Evolutionary conservation across 768 basidiomycete genomes (phyloP).

Genomic region (Terana coerulea): DNA sequence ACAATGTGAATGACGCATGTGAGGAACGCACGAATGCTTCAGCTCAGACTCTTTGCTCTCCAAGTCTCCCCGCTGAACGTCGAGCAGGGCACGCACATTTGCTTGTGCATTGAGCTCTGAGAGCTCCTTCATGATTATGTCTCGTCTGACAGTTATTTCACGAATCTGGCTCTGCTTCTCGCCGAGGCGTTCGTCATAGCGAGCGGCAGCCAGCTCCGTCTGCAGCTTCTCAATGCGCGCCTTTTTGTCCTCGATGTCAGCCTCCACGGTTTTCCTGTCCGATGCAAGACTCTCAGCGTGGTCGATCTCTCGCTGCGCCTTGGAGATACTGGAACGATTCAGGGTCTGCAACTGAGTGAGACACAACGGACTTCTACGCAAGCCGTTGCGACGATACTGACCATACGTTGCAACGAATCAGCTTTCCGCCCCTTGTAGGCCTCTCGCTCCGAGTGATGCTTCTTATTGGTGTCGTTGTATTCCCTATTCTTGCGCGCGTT

Average conservation of each 20-base stretch:
- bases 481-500: conserved; percentile 55
- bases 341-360: not conserved
- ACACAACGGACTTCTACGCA: not conserved
- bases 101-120: conserved; percentile 71
- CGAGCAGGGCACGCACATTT: conserved; percentile 74
- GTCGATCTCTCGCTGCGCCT: conserved; percentile 55
- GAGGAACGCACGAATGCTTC: conserved; percentile 53
- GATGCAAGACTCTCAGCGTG: conserved; percentile 49
- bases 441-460: conserved; percentile 53
- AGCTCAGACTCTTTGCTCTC: conserved; percentile 64
- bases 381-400: conserved; percentile 26
- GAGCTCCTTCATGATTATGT: conserved; percentile 68
- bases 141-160: conserved; percentile 63
- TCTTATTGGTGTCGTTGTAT: conserved; percentile 55
- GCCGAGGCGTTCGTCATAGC: conserved; percentile 59
- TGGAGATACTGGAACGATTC: conserved; percentile 43
- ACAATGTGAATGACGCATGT: not conserved
- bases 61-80: conserved; percentile 67
- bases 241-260: conserved; percentile 70
- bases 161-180: conserved; percentile 54
- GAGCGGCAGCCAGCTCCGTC: conserved; percentile 50
- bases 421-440: conserved; percentile 50
- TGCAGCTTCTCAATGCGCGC: conserved; percentile 57
- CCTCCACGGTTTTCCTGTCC: conserved; percentile 48
- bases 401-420: conserved; percentile 54